phyloP scores from a whole-genome alignment of 495 filamentous ascomycete genomes.

The Penicillium ochrochloron region DNA sequence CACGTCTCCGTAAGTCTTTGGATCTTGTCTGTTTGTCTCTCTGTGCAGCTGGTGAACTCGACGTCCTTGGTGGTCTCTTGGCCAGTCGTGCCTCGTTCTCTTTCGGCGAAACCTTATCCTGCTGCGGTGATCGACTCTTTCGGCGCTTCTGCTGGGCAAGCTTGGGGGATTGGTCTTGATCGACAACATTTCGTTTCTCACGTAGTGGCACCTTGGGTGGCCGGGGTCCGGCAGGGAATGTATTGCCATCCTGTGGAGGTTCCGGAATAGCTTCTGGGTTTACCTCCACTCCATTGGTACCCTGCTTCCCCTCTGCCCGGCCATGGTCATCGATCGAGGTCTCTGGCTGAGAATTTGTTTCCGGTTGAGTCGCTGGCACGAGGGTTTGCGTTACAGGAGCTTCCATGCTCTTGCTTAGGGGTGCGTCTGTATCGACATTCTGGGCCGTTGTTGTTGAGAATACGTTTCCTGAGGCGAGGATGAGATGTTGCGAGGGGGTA shows the following conservation, averaged over 20 bases:
- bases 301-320: background rate
- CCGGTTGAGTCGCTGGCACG: background rate
- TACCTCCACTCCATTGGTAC: conserved; percentile 4
- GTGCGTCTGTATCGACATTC: conserved; percentile 15
- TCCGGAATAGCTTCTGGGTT: background rate
- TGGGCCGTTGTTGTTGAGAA: conserved; percentile 1
- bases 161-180: conserved; percentile 4
- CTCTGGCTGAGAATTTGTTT: background rate
- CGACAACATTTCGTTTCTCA: conserved; percentile 11
- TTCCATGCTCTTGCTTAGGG: background rate
- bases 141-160: conserved; percentile 18
- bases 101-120: background rate
- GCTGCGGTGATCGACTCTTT: conserved; percentile 27
- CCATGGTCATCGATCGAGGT: background rate
- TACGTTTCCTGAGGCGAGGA: background rate
- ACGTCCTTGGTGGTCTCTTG: background rate
- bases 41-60: conserved; percentile 8
- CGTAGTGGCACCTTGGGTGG: conserved; percentile 16
- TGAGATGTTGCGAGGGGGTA: conserved; percentile 6
- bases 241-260: background rate
- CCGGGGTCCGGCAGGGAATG: background rate
- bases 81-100: background rate
- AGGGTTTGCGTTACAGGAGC: background rate
- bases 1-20: background rate
- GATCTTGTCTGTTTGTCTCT: background rate